These are phyloP conservation scores for Boletales sp. DNA, from an alignment of 768 basidiomycete genomes.

Conservation along the genomic window DNA sequence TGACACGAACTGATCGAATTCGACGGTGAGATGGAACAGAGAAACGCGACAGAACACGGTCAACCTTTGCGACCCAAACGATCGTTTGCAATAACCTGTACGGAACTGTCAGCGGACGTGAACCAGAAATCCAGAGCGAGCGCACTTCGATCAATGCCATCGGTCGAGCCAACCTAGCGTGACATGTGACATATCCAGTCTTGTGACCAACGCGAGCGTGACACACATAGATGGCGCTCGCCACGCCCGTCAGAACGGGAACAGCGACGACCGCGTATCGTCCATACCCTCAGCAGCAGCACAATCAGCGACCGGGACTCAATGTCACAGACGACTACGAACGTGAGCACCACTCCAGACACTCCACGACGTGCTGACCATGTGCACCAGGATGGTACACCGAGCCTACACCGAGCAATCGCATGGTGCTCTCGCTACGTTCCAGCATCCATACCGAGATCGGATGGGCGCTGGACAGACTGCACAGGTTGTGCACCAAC, in stretches of 20 bases:
- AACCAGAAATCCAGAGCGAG: background rate
- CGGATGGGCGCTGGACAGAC: constrained; percentile 85
- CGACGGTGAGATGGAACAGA: constrained; percentile 6
- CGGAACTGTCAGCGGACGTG: constrained; percentile 1
- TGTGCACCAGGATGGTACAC: constrained; percentile 72
- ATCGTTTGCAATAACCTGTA: constrained; percentile 91
- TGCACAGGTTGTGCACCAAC: constrained; percentile 76
- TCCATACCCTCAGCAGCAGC: constrained; percentile 19
- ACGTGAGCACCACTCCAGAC: constrained; percentile 41
- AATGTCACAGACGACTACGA: constrained; percentile 74
- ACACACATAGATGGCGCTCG: constrained; percentile 25
- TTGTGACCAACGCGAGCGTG: constrained; percentile 23
- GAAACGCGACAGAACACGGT: background rate
- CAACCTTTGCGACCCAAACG: constrained; percentile 90
- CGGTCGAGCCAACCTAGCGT: constrained; percentile 4
- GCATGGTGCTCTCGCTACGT: constrained; percentile 86
- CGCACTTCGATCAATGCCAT: constrained; percentile 58
- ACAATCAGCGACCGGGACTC: constrained; percentile 28
- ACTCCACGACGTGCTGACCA: constrained; percentile 5
- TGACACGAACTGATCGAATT: constrained; percentile 88
- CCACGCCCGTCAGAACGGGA: constrained; percentile 28
- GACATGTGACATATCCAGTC: constrained; percentile 9
- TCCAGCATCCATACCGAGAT: constrained; percentile 82
- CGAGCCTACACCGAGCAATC: constrained; percentile 73
- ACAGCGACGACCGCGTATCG: constrained; percentile 22